Conservation (phyloP, 805 yeast species). For the Wickerhamiella hasegawae region DNA sequence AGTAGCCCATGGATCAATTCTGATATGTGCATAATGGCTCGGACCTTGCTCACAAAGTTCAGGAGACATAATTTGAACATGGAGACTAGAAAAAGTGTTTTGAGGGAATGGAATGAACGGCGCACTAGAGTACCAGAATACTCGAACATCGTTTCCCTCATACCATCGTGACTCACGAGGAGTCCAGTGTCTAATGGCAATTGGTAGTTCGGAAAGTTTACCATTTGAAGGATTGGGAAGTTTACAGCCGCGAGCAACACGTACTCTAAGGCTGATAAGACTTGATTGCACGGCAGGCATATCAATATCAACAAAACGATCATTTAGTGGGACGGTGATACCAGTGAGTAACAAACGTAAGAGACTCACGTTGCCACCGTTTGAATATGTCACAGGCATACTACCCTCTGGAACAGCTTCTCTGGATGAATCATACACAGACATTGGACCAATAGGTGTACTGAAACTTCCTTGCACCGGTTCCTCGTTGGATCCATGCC, state of each 20-base stretch:
- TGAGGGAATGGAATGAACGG: conserved; percentile 14
- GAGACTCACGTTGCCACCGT: neutral
- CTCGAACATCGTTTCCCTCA: conserved; percentile 2
- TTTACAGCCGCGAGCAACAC: neutral
- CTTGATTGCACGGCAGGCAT: conserved; percentile 11
- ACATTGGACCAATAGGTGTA: conserved; percentile 2
- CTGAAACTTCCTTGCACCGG: too few species aligned
- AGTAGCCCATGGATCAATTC: conserved; percentile 39
- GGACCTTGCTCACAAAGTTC: neutral
- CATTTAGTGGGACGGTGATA: conserved; percentile 3
- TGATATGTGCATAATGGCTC: conserved; percentile 3
- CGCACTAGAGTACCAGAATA: conserved; percentile 16
- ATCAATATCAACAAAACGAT: conserved; percentile 5
- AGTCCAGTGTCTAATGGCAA: conserved; percentile 10
- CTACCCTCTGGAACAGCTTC: neutral
- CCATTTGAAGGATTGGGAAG: neutral
- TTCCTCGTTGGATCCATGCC: neutral
- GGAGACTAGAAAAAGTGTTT: conserved; percentile 1
- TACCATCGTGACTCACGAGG: conserved; percentile 13
- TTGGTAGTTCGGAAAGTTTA: neutral
- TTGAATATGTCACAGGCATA: conserved; percentile 1
- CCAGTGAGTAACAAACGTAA: conserved; percentile 1
- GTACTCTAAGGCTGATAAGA: conserved; percentile 9
- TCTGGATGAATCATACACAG: neutral
- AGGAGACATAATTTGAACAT: conserved; percentile 4